Evolutionary conservation across 371 early-diverging fungal species (phyloP).

Genomic region (Rhizopus microsporus): DNA sequence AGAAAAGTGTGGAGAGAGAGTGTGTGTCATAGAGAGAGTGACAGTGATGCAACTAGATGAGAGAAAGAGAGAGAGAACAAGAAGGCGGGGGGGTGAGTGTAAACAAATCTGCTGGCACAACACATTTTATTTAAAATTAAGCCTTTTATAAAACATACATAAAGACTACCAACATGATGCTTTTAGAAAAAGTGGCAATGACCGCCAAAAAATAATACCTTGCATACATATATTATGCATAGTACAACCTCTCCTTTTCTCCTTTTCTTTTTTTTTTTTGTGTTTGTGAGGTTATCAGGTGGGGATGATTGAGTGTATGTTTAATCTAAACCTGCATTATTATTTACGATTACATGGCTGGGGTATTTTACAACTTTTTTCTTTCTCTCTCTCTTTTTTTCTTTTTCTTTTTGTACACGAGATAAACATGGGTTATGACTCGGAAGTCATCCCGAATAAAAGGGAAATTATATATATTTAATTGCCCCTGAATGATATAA

Average conservation of each 20-base stretch:
- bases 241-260: neutral
- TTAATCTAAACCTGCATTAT: neutral
- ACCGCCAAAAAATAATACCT: neutral
- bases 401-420: too few species aligned
- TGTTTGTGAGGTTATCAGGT: neutral
- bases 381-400: too few species aligned
- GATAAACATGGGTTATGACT: too few species aligned
- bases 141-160: neutral
- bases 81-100: neutral
- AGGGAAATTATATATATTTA: neutral
- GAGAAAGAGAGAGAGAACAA: neutral
- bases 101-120: neutral
- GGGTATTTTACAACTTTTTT: neutral
- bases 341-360: neutral
- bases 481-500: neutral
- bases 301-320: neutral
- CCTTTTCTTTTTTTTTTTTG: neutral
- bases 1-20: neutral
- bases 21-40: neutral
- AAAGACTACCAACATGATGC: too few species aligned
- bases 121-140: too few species aligned
- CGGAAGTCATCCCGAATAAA: neutral
- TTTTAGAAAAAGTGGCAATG: neutral
- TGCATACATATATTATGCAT: neutral
- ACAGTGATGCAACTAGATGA: neutral